These are phyloP conservation scores for Xylariaceae sp. DNA, from an alignment of 2,329 filamentous ascomycete species.

Conservation along the genomic window DNA sequence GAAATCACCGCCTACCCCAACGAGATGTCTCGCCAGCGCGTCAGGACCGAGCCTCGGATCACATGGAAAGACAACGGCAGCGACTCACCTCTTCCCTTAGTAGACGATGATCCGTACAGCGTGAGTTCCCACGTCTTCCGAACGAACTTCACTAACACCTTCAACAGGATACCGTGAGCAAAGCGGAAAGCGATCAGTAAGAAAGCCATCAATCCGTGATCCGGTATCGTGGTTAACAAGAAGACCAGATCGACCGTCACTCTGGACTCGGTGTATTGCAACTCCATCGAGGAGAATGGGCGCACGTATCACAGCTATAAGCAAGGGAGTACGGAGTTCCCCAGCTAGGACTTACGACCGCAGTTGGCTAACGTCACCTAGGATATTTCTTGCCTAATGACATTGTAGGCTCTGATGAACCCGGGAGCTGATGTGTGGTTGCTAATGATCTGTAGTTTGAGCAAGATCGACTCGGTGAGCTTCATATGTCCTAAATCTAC, in stretches of 20 bases:
- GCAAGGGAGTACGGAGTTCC: conserved; percentile 28
- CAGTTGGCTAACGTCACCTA: conserved; percentile 14
- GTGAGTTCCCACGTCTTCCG: too few relatives aligned
- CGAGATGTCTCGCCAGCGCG: too few relatives aligned
- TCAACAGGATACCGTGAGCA: conserved; percentile 15
- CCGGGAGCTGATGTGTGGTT: not conserved
- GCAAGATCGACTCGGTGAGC: conserved; percentile 30
- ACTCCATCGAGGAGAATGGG: conserved; percentile 30
- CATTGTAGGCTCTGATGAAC: conserved; percentile 16
- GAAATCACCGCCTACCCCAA: too few relatives aligned
- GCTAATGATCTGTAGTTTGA: conserved; percentile 25
- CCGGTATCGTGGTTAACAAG: not conserved
- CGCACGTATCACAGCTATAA: conserved; percentile 32
- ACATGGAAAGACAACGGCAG: too few relatives aligned
- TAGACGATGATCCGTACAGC: too few relatives aligned
- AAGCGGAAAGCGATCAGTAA: conserved; percentile 15
- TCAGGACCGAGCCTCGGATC: too few relatives aligned
- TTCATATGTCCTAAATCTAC: not conserved
- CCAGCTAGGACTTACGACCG: not conserved
- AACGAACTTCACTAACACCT: conserved; percentile 2
- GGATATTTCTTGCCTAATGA: conserved; percentile 34
- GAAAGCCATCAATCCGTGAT: not conserved
- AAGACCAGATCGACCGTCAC: conserved; percentile 28
- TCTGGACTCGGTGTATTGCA: conserved; percentile 25
- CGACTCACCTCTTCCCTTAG: too few relatives aligned